Percentiles rank a stretch among this genome's conserved stretches.
Conservation (phyloP, 148 eudicot species). For the Dianthus caryophyllus region DNA sequence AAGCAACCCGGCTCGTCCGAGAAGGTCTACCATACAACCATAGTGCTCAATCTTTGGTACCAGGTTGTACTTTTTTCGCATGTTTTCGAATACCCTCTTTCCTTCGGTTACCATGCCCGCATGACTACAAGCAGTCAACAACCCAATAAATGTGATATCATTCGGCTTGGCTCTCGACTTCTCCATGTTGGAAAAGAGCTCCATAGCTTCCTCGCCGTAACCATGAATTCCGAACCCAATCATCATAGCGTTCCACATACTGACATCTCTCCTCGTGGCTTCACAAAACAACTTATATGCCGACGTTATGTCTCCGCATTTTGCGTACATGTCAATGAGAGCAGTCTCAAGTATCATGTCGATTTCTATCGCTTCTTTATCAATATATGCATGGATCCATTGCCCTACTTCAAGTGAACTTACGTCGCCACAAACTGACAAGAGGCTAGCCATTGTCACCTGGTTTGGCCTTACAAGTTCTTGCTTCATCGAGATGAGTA, state of each 20-base stretch:
- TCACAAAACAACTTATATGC: slow-evolving; percentile 26
- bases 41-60: slow-evolving; percentile 52
- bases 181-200: slow-evolving; percentile 28
- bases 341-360: slow-evolving; percentile 29
- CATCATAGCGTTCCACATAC: slow-evolving; percentile 35
- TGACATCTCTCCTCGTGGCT: slow-evolving; percentile 25
- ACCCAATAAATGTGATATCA: slow-evolving; percentile 32
- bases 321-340: slow-evolving; percentile 37
- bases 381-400: slow-evolving; percentile 30
- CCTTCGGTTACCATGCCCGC: slow-evolving; percentile 34
- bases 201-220: slow-evolving; percentile 27
- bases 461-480: slow-evolving; percentile 26
- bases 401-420: slow-evolving; percentile 34
- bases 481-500: slow-evolving; percentile 26
- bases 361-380: slow-evolving; percentile 21
- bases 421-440: slow-evolving; percentile 29
- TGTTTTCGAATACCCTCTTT: slow-evolving; percentile 28
- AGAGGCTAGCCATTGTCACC: slow-evolving; percentile 32
- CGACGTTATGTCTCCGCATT: slow-evolving; percentile 31
- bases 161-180: slow-evolving; percentile 17
- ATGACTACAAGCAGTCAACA: slow-evolving; percentile 39
- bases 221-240: slow-evolving; percentile 32
- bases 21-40: slow-evolving; percentile 59
- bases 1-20: slow-evolving; percentile 52
- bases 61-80: slow-evolving; percentile 34